Evolutionary conservation across 306 rosid genomes (phyloP).

Genomic region (Castanopsis chinensis): DNA sequence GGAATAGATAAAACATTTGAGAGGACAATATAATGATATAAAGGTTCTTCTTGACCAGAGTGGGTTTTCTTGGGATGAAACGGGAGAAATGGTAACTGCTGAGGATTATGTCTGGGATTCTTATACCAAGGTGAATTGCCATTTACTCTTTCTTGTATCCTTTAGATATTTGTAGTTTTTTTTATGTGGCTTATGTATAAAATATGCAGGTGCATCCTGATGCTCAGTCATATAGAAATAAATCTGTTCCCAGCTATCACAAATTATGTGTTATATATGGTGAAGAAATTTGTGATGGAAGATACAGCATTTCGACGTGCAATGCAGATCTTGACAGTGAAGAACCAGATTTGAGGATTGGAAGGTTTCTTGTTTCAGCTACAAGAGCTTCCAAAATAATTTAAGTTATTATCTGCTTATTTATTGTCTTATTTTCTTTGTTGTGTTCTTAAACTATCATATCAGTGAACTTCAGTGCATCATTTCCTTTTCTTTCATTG

Average conservation of each 20-base stretch:
- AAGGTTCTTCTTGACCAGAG: conserved; percentile 7
- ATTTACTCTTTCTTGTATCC: not conserved
- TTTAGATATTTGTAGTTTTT: not conserved
- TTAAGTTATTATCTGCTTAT: too few relatives aligned
- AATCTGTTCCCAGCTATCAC: conserved; percentile 11
- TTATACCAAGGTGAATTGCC: not conserved
- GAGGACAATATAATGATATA: conserved; percentile 15
- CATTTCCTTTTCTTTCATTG: not conserved
- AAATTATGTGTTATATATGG: conserved; percentile 20
- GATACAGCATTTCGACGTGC: conserved; percentile 18
- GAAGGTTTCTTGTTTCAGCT: conserved; percentile 23
- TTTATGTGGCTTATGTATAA: not conserved
- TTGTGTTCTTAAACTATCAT: too few relatives aligned
- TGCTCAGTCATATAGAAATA: conserved; percentile 12
- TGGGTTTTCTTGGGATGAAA: conserved; percentile 15
- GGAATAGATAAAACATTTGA: conserved; percentile 9
- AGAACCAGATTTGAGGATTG: conserved; percentile 25
- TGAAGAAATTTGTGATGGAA: conserved; percentile 13
- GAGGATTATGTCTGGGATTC: conserved; percentile 12
- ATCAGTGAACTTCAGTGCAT: too few relatives aligned
- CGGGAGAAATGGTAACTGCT: conserved; percentile 9
- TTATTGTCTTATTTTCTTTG: too few relatives aligned
- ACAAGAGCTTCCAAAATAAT: too few relatives aligned
- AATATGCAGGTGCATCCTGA: conserved; percentile 21
- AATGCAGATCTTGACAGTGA: conserved; percentile 26